Evolutionary conservation across 306 rosid genomes (phyloP).

Genomic region (Canavalia ensiformis): DNA sequence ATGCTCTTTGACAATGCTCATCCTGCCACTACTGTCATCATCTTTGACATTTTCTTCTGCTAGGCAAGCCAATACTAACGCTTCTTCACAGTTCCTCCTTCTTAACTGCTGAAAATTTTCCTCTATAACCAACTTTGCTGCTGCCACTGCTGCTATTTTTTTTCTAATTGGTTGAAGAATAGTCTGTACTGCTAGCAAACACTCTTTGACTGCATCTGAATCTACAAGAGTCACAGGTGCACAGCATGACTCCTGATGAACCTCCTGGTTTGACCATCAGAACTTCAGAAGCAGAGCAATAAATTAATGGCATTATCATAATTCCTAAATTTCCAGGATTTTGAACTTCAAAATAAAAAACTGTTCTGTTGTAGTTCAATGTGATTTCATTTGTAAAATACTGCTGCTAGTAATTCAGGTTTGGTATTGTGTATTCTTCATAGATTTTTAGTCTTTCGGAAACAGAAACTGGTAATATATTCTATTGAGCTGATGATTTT

Average conservation of each 20-base stretch:
- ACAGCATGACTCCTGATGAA: slow-evolving; percentile 34
- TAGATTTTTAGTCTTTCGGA: not conserved
- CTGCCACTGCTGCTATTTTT: slow-evolving; percentile 14
- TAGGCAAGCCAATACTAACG: not conserved
- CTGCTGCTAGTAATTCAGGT: slow-evolving; percentile 9
- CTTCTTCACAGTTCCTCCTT: slow-evolving; percentile 3
- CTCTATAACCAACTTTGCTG: slow-evolving; percentile 25
- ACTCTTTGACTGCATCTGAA: slow-evolving; percentile 36
- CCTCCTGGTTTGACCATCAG: slow-evolving; percentile 25
- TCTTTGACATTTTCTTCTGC: slow-evolving; percentile 17
- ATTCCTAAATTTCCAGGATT: slow-evolving; percentile 19
- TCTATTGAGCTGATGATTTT: slow-evolving; percentile 31
- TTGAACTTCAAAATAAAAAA: not conserved
- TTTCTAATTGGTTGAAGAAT: slow-evolving; percentile 18
- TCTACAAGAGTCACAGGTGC: slow-evolving; percentile 9
- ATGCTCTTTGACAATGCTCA: slow-evolving; percentile 20
- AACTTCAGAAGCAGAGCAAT: slow-evolving; percentile 22
- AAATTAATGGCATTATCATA: slow-evolving; percentile 23
- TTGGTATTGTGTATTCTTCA: slow-evolving; percentile 22
- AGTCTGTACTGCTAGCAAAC: slow-evolving; percentile 20
- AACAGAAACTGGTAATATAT: slow-evolving; percentile 31
- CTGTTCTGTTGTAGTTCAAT: not conserved
- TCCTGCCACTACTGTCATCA: slow-evolving; percentile 4
- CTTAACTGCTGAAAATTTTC: not conserved
- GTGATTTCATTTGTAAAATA: slow-evolving; percentile 20